Evolutionary conservation across 768 basidiomycete species (phyloP).

Genomic region (Leucocoprinus sp.): DNA sequence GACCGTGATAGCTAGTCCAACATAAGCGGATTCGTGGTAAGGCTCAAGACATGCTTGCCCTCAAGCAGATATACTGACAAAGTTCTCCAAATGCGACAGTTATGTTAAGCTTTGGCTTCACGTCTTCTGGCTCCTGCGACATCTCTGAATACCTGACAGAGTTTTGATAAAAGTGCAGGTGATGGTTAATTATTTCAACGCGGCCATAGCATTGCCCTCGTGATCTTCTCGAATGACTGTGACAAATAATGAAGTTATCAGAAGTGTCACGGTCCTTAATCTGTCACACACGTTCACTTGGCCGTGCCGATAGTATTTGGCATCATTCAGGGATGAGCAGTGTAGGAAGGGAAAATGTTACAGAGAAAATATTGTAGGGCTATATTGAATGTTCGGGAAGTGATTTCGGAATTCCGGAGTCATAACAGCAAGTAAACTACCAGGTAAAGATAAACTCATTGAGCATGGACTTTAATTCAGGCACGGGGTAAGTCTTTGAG

Average conservation of each 20-base stretch:
- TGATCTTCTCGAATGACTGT: no score
- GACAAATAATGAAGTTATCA: no score
- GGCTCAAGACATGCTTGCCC: background rate
- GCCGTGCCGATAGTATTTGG: no score
- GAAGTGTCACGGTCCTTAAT: no score
- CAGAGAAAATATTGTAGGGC: background rate
- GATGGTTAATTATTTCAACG: background rate
- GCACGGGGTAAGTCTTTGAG: slow-evolving; percentile 2
- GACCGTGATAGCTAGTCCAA: slow-evolving; percentile 48
- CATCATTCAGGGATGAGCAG: background rate
- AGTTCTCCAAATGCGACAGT: slow-evolving; percentile 43
- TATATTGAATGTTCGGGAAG: no score
- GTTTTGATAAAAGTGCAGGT: background rate
- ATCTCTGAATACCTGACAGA: slow-evolving; percentile 16
- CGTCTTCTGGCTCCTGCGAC: slow-evolving; percentile 41
- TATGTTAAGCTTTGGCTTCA: slow-evolving; percentile 67
- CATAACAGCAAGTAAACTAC: no score
- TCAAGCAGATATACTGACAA: slow-evolving; percentile 26
- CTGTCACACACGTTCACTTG: no score
- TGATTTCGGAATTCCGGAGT: no score
- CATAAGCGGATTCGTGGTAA: background rate
- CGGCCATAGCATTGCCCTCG: background rate
- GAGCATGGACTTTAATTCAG: no score
- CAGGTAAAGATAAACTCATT: background rate
- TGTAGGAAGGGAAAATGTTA: background rate